A percentile compares a stretch with the other conserved stretches of the same genome.
Conservation (phyloP, 371 early-diverging fungal genomes). For the Mucor irregularis region DNA sequence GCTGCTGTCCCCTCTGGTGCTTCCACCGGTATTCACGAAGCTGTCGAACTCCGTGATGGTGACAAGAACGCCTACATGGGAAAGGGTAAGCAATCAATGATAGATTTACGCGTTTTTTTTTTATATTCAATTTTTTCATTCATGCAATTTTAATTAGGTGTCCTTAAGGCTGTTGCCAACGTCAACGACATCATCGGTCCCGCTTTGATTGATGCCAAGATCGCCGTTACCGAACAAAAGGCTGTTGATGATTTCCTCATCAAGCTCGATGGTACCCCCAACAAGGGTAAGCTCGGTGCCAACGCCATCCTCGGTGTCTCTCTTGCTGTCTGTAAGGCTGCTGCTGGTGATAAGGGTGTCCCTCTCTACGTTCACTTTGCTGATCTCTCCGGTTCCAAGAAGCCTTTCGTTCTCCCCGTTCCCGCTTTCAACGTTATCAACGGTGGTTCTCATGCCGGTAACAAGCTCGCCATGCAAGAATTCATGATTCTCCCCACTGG, state of each 20-base stretch:
- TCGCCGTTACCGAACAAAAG: constrained; percentile 83
- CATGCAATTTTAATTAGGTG: constrained; percentile 56
- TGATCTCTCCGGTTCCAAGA: constrained; percentile 79
- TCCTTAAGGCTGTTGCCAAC: constrained; percentile 90
- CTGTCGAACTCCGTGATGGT: constrained; percentile 94
- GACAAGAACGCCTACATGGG: constrained; percentile 88
- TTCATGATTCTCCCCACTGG: constrained; percentile 99
- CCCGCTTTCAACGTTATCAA: constrained; percentile 99
- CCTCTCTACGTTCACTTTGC: constrained; percentile 93
- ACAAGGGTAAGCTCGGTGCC: constrained; percentile 96
- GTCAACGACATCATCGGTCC: constrained; percentile 89
- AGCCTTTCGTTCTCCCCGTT: constrained; percentile 90
- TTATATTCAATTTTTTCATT: neutral
- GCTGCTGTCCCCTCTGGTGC: constrained; percentile 99
- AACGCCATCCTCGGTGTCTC: constrained; percentile 99
- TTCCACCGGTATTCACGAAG: constrained; percentile 99
- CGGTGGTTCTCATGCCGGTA: constrained; percentile 99
- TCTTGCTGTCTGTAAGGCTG: constrained; percentile 94
- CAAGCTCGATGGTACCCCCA: constrained; percentile 91
- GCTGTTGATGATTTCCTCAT: constrained; percentile 92
- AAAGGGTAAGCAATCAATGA: constrained; percentile 69
- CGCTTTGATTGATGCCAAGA: constrained; percentile 68
- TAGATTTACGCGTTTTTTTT: neutral
- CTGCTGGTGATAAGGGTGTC: constrained; percentile 89
- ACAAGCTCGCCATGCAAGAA: constrained; percentile 99